Conservation (phyloP, 2,329 filamentous ascomycete species). For the Colletotrichum sp. region DNA sequence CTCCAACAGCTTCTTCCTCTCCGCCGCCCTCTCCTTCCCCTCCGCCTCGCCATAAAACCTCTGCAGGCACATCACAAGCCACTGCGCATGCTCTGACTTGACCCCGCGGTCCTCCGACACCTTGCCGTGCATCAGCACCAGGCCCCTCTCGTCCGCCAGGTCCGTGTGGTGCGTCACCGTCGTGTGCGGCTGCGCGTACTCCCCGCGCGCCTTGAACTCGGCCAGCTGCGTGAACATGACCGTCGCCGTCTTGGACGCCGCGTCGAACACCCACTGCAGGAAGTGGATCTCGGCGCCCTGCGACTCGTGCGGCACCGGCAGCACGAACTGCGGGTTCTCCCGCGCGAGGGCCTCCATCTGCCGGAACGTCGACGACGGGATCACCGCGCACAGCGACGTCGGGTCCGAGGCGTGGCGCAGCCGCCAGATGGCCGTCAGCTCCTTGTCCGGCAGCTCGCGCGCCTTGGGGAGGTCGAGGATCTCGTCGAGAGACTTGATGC, state of each 20-base stretch:
- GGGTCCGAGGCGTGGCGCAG: conserved; percentile 79
- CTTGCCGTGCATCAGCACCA: conserved; percentile 89
- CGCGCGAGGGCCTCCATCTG: conserved; percentile 75
- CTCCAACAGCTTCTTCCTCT: conserved; percentile 75
- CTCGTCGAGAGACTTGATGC: conserved; percentile 52
- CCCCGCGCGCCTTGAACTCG: conserved; percentile 88
- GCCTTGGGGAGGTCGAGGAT: conserved; percentile 82
- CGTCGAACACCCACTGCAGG: conserved; percentile 93
- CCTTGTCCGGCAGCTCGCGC: conserved; percentile 73
- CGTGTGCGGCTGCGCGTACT: conserved; percentile 91
- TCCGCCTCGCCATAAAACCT: conserved; percentile 83
- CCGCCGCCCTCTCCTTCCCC: conserved; percentile 58
- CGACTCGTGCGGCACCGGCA: conserved; percentile 76
- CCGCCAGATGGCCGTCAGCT: conserved; percentile 90
- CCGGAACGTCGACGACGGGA: conserved; percentile 76
- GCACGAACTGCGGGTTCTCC: conserved; percentile 84
- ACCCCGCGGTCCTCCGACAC: conserved; percentile 80
- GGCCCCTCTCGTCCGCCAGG: conserved; percentile 71
- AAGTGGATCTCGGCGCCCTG: conserved; percentile 92
- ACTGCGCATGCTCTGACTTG: conserved; percentile 81
- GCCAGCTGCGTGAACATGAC: conserved; percentile 94
- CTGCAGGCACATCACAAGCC: conserved; percentile 91
- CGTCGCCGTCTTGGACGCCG: conserved; percentile 65
- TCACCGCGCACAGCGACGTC: conserved; percentile 81
- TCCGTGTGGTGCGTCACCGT: conserved; percentile 93